phyloP scores from a whole-genome alignment of 2,329 filamentous ascomycete species.

The Aspergillus intermedius region DNA sequence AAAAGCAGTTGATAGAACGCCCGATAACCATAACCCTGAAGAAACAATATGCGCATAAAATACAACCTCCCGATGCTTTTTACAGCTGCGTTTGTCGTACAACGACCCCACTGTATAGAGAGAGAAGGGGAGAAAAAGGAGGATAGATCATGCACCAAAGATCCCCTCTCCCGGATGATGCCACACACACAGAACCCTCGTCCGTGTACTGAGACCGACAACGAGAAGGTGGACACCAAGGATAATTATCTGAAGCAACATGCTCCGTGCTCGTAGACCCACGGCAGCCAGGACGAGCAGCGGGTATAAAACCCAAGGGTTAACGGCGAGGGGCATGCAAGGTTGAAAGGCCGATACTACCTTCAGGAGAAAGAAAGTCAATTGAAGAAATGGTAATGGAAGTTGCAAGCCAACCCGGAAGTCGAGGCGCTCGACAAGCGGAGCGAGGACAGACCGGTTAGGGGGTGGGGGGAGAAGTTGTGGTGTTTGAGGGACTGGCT shows the following conservation, averaged over 20 bases:
- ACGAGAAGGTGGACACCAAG: conserved; percentile 43
- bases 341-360: conserved; percentile 57
- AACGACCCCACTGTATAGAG: too few species aligned
- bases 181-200: conserved; percentile 29
- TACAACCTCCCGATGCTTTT: too few species aligned
- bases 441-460: conserved; percentile 15
- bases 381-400: conserved; percentile 43
- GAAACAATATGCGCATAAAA: too few species aligned
- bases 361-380: conserved; percentile 63
- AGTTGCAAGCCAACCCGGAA: conserved; percentile 20
- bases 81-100: too few species aligned
- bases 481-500: conserved; percentile 9
- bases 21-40: too few species aligned
- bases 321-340: conserved; percentile 67
- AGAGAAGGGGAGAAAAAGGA: not conserved
- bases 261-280: conserved; percentile 45
- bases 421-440: conserved; percentile 18
- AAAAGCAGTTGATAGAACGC: too few species aligned
- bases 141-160: too few species aligned
- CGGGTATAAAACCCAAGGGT: conserved; percentile 58
- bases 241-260: conserved; percentile 35
- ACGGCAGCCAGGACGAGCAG: conserved; percentile 63
- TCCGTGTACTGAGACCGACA: conserved; percentile 36
- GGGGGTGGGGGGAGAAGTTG: conserved; percentile 41
- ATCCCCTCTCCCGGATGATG: not conserved